Evolutionary conservation across 257 asterid genomes (phyloP).

Genomic region (Anisodus acutangulus): DNA sequence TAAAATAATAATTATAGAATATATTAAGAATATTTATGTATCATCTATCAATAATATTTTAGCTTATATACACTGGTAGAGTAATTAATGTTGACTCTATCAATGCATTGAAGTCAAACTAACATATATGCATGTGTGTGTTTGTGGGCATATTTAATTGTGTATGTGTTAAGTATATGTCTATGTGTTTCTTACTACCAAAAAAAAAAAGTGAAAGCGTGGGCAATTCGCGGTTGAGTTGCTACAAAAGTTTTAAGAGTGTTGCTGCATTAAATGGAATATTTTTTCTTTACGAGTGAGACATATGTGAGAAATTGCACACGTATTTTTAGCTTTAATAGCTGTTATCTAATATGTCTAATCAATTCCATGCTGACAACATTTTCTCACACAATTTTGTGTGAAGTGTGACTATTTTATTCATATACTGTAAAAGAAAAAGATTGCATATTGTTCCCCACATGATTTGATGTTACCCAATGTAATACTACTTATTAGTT

Average conservation of each 20-base stretch:
- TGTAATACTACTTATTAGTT: no score
- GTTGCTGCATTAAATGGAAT: background rate
- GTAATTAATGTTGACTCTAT: background rate
- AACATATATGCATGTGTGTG: no score
- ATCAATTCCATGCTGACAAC: no score
- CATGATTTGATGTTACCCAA: no score
- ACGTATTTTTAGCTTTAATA: background rate
- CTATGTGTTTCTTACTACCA: background rate
- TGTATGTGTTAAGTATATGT: background rate
- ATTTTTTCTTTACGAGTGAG: background rate
- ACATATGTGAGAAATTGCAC: background rate
- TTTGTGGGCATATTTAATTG: background rate
- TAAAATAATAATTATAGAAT: no score
- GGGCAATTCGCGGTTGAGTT: conserved; percentile 57
- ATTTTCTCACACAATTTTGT: no score
- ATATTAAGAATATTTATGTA: no score
- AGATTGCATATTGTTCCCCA: no score
- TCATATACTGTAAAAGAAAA: no score
- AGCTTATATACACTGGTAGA: background rate
- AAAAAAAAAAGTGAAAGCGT: conserved; percentile 42
- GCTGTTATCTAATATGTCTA: no score
- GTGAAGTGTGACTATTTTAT: no score
- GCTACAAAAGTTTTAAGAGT: conserved; percentile 29
- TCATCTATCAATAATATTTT: background rate
- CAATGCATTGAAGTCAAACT: no score